Percentiles rank a stretch among this genome's conserved stretches.
Evolutionary conservation across 2,329 filamentous ascomycete genomes (phyloP).

Genomic region (Trichoderma simmonsii): DNA sequence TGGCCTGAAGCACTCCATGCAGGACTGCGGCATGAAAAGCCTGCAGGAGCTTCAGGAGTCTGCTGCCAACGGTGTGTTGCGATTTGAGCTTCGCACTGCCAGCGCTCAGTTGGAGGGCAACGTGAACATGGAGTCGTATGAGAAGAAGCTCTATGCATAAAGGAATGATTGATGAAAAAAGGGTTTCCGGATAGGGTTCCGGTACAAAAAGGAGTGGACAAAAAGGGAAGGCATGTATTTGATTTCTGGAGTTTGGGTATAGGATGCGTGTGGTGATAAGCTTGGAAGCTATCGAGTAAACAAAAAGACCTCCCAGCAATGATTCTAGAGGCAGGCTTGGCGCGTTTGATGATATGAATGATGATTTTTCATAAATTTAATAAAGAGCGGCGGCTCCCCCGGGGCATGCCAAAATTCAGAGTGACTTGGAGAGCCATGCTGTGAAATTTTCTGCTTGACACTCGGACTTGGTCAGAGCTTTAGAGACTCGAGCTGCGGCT

Average conservation of each 20-base stretch:
- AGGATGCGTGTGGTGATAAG: conserved; percentile 1
- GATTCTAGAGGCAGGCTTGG: conserved; percentile 16
- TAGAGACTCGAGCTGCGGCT: not conserved
- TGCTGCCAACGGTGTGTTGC: conserved; percentile 70
- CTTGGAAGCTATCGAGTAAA: conserved; percentile 17
- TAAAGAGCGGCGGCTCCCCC: not conserved
- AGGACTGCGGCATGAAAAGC: conserved; percentile 88
- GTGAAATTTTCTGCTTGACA: not conserved
- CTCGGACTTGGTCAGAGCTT: not conserved
- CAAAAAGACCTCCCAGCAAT: conserved; percentile 18
- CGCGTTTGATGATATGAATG: conserved; percentile 14
- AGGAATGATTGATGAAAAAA: conserved; percentile 24
- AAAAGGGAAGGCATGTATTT: not conserved
- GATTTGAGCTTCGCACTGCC: conserved; percentile 91
- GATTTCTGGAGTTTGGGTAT: conserved; percentile 22
- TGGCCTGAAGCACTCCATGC: conserved; percentile 94
- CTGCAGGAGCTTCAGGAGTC: conserved; percentile 71
- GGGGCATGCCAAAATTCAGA: conserved; percentile 11
- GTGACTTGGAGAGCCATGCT: conserved; percentile 1
- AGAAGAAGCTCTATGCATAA: conserved; percentile 98
- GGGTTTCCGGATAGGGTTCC: conserved; percentile 14
- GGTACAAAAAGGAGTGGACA: not conserved
- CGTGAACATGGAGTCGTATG: conserved; percentile 97
- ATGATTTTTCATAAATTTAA: conserved; percentile 4
- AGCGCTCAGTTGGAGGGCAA: conserved; percentile 96